Conservation (phyloP, 2,329 filamentous ascomycete genomes). For the Talaromyces funiculosus region DNA sequence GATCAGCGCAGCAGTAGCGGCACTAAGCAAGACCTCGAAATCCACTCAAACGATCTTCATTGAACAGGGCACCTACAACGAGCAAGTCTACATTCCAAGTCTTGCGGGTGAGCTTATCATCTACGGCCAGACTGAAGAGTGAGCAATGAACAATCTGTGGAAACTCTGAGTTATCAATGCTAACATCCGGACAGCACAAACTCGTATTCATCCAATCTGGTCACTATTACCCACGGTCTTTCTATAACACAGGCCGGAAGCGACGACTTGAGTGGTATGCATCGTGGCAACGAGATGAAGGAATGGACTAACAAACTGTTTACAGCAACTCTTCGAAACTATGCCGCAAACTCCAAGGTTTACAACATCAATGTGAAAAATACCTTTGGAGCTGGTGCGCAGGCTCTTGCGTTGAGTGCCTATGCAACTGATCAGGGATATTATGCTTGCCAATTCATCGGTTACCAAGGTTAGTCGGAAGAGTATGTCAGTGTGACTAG, state of each 20-base stretch:
- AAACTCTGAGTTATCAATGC: not conserved
- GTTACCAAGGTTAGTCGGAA: slow-evolving; percentile 41
- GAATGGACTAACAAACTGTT: not conserved
- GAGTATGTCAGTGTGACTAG: no score
- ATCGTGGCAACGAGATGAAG: no score
- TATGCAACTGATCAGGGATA: slow-evolving; percentile 50
- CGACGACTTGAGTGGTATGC: slow-evolving; percentile 21
- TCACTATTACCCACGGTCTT: slow-evolving; percentile 44
- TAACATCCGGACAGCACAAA: slow-evolving; percentile 31
- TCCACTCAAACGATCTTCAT: slow-evolving; percentile 58
- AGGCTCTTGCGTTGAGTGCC: slow-evolving; percentile 47
- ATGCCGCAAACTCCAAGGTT: slow-evolving; percentile 11
- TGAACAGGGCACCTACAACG: slow-evolving; percentile 54
- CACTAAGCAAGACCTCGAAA: slow-evolving; percentile 50
- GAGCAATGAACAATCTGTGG: not conserved
- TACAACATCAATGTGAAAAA: slow-evolving; percentile 21
- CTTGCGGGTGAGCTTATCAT: slow-evolving; percentile 49
- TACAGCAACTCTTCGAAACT: slow-evolving; percentile 11
- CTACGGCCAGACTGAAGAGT: slow-evolving; percentile 53
- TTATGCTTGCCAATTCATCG: slow-evolving; percentile 52
- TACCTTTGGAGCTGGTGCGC: slow-evolving; percentile 16
- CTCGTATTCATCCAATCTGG: slow-evolving; percentile 52
- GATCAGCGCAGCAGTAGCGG: slow-evolving; percentile 47
- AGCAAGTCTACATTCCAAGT: slow-evolving; percentile 52
- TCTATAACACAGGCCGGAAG: slow-evolving; percentile 13